A percentile compares a stretch with the other conserved stretches of the same genome.
These are phyloP conservation scores for Leccinum boreale DNA, from an alignment of 768 basidiomycete genomes.

Conservation along the genomic window DNA sequence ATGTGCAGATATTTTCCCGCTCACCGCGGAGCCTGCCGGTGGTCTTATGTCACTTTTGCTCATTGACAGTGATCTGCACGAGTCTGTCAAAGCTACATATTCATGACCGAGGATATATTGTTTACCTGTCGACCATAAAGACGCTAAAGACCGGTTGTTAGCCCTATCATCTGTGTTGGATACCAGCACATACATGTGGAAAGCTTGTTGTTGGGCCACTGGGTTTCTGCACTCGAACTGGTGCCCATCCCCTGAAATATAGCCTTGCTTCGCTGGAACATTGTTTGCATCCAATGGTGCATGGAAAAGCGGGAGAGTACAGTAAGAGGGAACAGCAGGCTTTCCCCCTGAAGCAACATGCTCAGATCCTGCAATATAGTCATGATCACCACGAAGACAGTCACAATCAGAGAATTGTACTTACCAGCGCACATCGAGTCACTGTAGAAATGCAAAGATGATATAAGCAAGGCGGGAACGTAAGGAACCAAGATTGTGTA, in stretches of 20 bases:
- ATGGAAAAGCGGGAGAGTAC: slow-evolving; percentile 55
- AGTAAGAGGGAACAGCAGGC: slow-evolving; percentile 48
- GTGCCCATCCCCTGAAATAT: slow-evolving; percentile 57
- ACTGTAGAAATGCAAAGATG: slow-evolving; percentile 24
- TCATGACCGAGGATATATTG: not conserved
- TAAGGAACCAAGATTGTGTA: no score
- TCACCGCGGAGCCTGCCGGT: slow-evolving; percentile 34
- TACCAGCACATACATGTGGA: slow-evolving; percentile 51
- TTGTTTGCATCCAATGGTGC: slow-evolving; percentile 23
- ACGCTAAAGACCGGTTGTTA: not conserved
- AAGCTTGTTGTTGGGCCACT: slow-evolving; percentile 43
- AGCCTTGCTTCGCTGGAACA: slow-evolving; percentile 32
- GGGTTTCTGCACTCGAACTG: slow-evolving; percentile 53
- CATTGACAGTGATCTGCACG: slow-evolving; percentile 52
- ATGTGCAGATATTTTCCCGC: not conserved
- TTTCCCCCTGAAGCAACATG: slow-evolving; percentile 38
- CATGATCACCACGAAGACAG: not conserved
- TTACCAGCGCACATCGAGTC: slow-evolving; percentile 52
- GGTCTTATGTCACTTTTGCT: slow-evolving; percentile 37
- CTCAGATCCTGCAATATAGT: slow-evolving; percentile 41
- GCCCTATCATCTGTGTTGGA: not conserved
- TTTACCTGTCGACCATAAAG: slow-evolving; percentile 22
- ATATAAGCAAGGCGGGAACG: not conserved
- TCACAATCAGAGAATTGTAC: not conserved
- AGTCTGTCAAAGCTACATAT: not conserved